phyloP scores from a whole-genome alignment of 2,329 filamentous ascomycete species.

The Stagonosporopsis cucurbitacearum region DNA sequence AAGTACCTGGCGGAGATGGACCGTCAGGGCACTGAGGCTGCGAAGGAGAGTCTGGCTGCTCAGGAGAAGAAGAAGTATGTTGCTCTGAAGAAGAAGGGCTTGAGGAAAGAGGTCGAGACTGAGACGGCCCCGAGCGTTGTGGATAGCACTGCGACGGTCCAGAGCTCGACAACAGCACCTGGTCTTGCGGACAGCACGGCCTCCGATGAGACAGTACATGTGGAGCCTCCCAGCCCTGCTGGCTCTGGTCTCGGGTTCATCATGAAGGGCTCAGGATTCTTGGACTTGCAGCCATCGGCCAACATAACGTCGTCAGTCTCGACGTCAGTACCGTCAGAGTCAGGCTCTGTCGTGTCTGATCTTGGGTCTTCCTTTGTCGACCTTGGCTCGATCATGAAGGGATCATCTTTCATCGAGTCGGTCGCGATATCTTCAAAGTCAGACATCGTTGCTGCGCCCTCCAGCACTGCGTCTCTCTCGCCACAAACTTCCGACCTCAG shows the following conservation, averaged over 20 bases:
- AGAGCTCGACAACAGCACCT: not conserved
- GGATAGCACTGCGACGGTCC: constrained; percentile 10
- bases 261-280: constrained; percentile 36
- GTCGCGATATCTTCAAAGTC: constrained; percentile 4
- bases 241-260: constrained; percentile 32
- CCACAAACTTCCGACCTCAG: not conserved
- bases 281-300: not conserved
- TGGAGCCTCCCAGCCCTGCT: constrained; percentile 17
- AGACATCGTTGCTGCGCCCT: not conserved
- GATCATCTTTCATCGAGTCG: constrained; percentile 27
- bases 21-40: constrained; percentile 61
- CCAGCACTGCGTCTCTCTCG: not conserved
- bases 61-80: constrained; percentile 59
- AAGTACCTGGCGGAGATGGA: constrained; percentile 66
- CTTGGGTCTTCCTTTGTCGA: constrained; percentile 14
- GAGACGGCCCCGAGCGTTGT: constrained; percentile 5
- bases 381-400: constrained; percentile 36
- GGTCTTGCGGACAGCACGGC: constrained; percentile 21
- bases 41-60: constrained; percentile 53
- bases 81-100: constrained; percentile 58
- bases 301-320: not conserved
- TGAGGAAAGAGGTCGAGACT: constrained; percentile 27
- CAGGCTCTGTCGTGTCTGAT: constrained; percentile 5
- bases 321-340: not conserved
- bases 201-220: constrained; percentile 22